Evolutionary conservation across 2,329 filamentous ascomycete species (phyloP).

Genomic region (Penicillium sp.): DNA sequence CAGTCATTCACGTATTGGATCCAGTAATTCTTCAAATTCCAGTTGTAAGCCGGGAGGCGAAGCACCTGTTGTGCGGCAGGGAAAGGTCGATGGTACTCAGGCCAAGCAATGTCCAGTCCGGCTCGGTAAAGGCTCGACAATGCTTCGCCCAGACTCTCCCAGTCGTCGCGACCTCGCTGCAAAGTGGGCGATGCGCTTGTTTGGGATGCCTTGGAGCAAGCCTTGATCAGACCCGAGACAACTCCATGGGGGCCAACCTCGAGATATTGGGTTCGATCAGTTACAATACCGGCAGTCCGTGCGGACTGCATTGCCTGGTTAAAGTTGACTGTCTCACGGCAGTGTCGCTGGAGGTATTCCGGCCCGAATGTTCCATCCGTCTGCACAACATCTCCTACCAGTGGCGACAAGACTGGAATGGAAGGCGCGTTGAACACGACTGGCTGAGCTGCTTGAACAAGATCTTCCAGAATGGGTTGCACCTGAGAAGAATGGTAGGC

Average conservation of each 20-base stretch:
- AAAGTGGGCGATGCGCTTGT: not conserved
- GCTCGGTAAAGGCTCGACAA: not conserved
- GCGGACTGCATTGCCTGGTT: not conserved
- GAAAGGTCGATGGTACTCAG: not conserved
- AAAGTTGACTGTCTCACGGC: not conserved
- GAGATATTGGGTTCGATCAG: not conserved
- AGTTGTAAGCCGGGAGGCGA: not conserved
- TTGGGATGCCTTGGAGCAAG: not conserved
- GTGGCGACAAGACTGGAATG: not conserved
- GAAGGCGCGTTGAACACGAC: not conserved
- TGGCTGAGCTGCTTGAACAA: not conserved
- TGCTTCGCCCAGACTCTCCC: not conserved
- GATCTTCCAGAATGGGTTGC: not conserved
- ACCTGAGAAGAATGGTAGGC: slow-evolving; percentile 10
- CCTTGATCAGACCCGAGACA: not conserved
- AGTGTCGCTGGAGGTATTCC: not conserved
- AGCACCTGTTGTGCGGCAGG: not conserved
- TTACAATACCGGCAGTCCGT: not conserved
- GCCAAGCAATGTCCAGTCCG: not conserved
- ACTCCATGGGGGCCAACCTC: not conserved
- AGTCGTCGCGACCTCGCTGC: not conserved
- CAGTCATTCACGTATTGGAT: not conserved
- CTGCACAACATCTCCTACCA: not conserved
- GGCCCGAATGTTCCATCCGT: not conserved
- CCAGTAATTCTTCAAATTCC: not conserved